Conservation (phyloP, 2,329 filamentous ascomycete genomes). For the Fusarium abutilonis region DNA sequence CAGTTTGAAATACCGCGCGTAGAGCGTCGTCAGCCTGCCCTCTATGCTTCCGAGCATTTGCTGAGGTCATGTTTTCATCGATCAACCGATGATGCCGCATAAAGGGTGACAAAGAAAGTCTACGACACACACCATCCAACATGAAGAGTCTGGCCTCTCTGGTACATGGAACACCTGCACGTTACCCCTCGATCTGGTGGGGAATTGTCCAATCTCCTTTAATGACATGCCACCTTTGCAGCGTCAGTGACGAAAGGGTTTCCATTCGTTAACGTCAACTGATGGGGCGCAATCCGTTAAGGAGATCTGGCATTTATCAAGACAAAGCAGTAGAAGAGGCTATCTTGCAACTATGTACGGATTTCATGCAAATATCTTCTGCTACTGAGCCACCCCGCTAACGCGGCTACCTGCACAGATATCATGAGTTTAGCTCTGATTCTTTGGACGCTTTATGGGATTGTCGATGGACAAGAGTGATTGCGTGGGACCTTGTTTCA, state of each 20-base stretch:
- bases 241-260: constrained; percentile 27
- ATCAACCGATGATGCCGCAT: constrained; percentile 19
- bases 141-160: constrained; percentile 24
- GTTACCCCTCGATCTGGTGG: constrained; percentile 45
- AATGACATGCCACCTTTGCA: constrained; percentile 41
- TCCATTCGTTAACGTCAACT: constrained; percentile 18
- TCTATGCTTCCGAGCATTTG: too few species aligned
- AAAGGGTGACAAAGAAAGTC: constrained; percentile 11
- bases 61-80: constrained; percentile 2
- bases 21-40: constrained; percentile 4
- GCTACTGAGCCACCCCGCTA: constrained; percentile 26
- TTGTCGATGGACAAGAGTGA: constrained; percentile 16
- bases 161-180: constrained; percentile 12
- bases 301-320: constrained; percentile 20
- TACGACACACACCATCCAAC: constrained; percentile 9
- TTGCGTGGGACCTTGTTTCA: constrained; percentile 42
- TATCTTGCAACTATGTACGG: constrained; percentile 22
- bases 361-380: constrained; percentile 17
- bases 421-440: constrained; percentile 29
- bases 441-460: constrained; percentile 6
- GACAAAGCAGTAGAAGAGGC: constrained; percentile 27
- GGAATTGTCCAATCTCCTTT: constrained; percentile 43
- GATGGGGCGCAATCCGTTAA: constrained; percentile 13
- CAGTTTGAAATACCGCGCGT: constrained; percentile 3
- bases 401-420: constrained; percentile 37